Evolutionary conservation across 2,329 filamentous ascomycete species (phyloP), one percentile per base, ranked within the genome.

Genomic region (Penicillium sp.): DNA sequence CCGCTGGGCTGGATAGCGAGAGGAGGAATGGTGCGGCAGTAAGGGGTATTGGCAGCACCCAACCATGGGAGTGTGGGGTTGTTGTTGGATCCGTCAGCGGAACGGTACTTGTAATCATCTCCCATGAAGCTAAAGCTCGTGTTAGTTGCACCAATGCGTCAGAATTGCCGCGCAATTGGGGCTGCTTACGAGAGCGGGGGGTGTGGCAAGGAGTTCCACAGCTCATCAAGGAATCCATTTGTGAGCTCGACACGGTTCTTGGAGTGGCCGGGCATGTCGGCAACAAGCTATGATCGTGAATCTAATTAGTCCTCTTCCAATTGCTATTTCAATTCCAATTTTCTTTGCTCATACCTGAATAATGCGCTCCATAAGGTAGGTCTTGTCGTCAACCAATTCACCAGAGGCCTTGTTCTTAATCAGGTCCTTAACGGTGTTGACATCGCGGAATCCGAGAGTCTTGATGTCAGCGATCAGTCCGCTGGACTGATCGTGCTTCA

Each of bases 131-230:
- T 78, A 54, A 52, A 2, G 13, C 4, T 11, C 14, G n/a, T 35
- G 13, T 26, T 10, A 14, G 27, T 42, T 10, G 19, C 29, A 33
- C 52, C 68, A 56, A 29, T 16, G 5, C 21, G 29, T 10, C 9
- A 13, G 24, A 9, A 45, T 29, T 2, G 4, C 0, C 13, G 26
- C 19, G 35, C 14, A 42, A 29, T 43, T 24, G 26, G 26, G 21
- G n/a, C 2, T 22, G 48, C 72, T 71, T 86, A 89, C 44, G 87
- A 80, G 62, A 88, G 76, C 0, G 90, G 88, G 0, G 90, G 90
- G 62, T 93, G 90, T 19, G 89, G 87, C 9, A 93, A 77, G 0
- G 84, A 85, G 64, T 86, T 79, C 89, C 89, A 93, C 0, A 93
- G 80, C 71, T 87, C 80, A 51, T 84, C 81, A 50, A 93, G 80